Evolutionary conservation across 192 early-diverging fungal genomes (phyloP).

Genomic region (Backusella circina): DNA sequence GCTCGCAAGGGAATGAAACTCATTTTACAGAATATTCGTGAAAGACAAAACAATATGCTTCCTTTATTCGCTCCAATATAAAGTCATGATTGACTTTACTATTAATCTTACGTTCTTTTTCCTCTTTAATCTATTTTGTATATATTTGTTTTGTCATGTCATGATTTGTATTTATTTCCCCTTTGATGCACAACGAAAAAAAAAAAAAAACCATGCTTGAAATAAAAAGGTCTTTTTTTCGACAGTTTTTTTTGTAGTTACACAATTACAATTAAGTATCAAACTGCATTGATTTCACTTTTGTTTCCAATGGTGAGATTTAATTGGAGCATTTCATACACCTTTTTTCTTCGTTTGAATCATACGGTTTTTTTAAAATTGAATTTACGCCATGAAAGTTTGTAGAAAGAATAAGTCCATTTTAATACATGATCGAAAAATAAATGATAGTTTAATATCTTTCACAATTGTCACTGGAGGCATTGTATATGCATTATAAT

Average conservation of each 20-base stretch:
- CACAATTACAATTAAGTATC: background rate
- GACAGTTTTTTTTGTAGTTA: background rate
- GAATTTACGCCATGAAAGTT: no score
- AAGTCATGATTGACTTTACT: background rate
- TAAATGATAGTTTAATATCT: no score
- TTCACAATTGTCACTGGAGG: no score
- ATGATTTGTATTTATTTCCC: background rate
- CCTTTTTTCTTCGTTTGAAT: background rate
- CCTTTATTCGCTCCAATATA: background rate
- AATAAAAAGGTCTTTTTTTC: background rate
- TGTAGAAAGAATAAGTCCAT: background rate
- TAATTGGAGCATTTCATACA: background rate
- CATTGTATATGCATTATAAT: no score
- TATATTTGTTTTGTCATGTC: background rate
- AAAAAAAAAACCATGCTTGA: background rate
- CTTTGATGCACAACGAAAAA: background rate
- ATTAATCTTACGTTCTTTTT: background rate
- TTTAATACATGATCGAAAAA: background rate
- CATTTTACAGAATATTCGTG: constrained; percentile 27
- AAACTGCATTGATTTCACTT: background rate
- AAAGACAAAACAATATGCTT: constrained; percentile 13
- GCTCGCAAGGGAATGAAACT: constrained; percentile 26
- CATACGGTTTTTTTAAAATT: background rate
- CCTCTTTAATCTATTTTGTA: background rate
- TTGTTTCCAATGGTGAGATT: background rate